phyloP scores from a whole-genome alignment of 2,329 filamentous ascomycete species.

The Talaromyces marneffei region DNA sequence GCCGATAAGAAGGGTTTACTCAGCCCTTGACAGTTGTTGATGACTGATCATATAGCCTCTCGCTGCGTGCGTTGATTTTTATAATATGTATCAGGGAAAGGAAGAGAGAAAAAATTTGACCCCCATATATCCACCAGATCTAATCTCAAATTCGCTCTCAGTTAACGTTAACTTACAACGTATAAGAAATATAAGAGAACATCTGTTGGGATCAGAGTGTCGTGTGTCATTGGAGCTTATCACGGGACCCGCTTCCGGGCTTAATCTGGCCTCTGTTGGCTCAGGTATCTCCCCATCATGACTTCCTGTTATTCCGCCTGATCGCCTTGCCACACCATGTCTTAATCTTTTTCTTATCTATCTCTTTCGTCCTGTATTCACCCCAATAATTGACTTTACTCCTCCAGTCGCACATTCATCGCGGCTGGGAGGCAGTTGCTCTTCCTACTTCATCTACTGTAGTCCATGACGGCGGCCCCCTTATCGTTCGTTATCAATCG shows the following conservation, averaged over 20 bases:
- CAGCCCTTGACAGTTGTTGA: not conserved
- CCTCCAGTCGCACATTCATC: conserved; percentile 5
- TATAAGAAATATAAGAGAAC: not conserved
- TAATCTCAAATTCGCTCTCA: too few species aligned
- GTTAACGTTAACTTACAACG: too few species aligned
- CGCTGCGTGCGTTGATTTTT: not conserved
- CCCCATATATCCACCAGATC: too few species aligned
- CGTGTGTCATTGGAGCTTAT: conserved; percentile 1
- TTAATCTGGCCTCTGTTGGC: not conserved
- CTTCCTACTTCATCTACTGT: not conserved
- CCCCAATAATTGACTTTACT: not conserved
- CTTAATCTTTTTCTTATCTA: not conserved
- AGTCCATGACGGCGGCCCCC: too few species aligned
- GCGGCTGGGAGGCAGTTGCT: not conserved
- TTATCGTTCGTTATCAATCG: conserved; percentile 9
- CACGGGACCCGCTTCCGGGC: conserved; percentile 12
- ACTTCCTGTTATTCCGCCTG: conserved; percentile 1
- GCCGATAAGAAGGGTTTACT: not conserved
- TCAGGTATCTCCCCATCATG: conserved; percentile 1
- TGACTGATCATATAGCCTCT: not conserved
- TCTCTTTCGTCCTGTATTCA: not conserved
- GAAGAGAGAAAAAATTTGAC: too few species aligned
- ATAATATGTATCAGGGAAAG: too few species aligned
- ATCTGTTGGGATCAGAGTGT: not conserved
- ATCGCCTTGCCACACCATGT: not conserved